Evolutionary conservation across 495 filamentous ascomycete species (phyloP).

Genomic region (Penicillium crystallinum): DNA sequence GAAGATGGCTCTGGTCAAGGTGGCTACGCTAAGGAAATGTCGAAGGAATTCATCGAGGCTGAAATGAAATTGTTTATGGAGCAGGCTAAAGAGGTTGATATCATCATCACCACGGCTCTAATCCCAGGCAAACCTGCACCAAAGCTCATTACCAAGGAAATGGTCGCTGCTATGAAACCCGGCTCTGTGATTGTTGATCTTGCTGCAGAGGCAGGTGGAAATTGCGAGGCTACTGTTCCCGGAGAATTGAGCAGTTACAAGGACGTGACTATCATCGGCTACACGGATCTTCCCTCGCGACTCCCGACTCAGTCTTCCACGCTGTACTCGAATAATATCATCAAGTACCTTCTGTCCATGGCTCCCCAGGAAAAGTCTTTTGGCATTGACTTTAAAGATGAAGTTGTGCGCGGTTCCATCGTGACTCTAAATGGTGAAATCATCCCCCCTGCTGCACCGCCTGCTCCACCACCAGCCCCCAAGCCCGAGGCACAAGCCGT

Average conservation of each 20-base stretch:
- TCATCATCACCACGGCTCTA: slow-evolving; percentile 77
- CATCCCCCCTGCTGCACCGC: slow-evolving; percentile 64
- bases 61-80: slow-evolving; percentile 84
- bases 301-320: slow-evolving; percentile 78
- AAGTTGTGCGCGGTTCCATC: slow-evolving; percentile 74
- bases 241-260: slow-evolving; percentile 63
- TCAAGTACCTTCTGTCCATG: slow-evolving; percentile 75
- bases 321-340: slow-evolving; percentile 83
- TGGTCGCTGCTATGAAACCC: slow-evolving; percentile 75
- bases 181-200: slow-evolving; percentile 78
- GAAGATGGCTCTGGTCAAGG: slow-evolving; percentile 78
- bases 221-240: slow-evolving; percentile 69
- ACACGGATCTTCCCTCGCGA: slow-evolving; percentile 75
- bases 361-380: slow-evolving; percentile 66
- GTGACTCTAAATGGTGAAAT: slow-evolving; percentile 70
- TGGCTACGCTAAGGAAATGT: slow-evolving; percentile 85
- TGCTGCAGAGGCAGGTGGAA: slow-evolving; percentile 75
- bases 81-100: slow-evolving; percentile 73
- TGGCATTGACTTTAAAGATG: slow-evolving; percentile 68
- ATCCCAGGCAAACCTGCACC: slow-evolving; percentile 74
- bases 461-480: slow-evolving; percentile 62
- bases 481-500: slow-evolving; percentile 43
- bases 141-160: slow-evolving; percentile 70
- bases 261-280: slow-evolving; percentile 75
- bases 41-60: slow-evolving; percentile 79